Evolutionary conservation across 371 early-diverging fungal species (phyloP).

Genomic region (Haplosporangium sp.): DNA sequence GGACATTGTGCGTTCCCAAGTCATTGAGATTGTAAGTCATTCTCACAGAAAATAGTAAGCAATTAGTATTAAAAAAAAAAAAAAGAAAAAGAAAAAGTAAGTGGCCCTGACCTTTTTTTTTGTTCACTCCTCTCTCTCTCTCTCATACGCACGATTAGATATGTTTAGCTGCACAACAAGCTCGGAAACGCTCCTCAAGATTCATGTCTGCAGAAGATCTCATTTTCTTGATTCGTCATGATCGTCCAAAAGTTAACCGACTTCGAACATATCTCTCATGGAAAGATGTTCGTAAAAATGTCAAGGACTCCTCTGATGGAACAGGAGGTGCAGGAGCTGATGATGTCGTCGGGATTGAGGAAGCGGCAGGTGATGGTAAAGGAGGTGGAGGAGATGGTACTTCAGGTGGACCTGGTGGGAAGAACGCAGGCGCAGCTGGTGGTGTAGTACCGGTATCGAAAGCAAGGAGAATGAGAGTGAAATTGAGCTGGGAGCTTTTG

Average conservation of each 20-base stretch:
- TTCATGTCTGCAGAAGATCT: conserved; percentile 91
- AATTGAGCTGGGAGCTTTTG: conserved; percentile 92
- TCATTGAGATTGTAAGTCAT: conserved; percentile 88
- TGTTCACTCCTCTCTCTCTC: background rate
- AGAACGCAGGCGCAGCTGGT: conserved; percentile 60
- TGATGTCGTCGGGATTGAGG: conserved; percentile 62
- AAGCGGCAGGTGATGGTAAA: conserved; percentile 71
- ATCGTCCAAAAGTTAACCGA: conserved; percentile 92
- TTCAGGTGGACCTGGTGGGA: conserved; percentile 71
- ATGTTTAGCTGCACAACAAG: conserved; percentile 88
- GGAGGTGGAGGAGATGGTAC: conserved; percentile 35
- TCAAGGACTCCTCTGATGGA: conserved; percentile 72
- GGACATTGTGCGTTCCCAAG: conserved; percentile 95
- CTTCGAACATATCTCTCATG: conserved; percentile 91
- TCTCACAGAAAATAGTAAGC: background rate
- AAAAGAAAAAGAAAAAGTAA: too few species aligned
- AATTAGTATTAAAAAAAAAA: background rate
- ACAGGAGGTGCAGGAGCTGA: conserved; percentile 63
- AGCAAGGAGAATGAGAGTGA: conserved; percentile 78
- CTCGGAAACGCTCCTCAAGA: conserved; percentile 85
- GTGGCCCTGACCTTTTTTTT: background rate
- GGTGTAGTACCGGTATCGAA: conserved; percentile 33
- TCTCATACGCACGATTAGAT: conserved; percentile 60
- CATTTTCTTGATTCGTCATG: conserved; percentile 96
- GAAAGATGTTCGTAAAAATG: conserved; percentile 96